These are phyloP conservation scores for Knufia fluminis DNA, from an alignment of 2,329 filamentous ascomycete genomes.

Conservation along the genomic window DNA sequence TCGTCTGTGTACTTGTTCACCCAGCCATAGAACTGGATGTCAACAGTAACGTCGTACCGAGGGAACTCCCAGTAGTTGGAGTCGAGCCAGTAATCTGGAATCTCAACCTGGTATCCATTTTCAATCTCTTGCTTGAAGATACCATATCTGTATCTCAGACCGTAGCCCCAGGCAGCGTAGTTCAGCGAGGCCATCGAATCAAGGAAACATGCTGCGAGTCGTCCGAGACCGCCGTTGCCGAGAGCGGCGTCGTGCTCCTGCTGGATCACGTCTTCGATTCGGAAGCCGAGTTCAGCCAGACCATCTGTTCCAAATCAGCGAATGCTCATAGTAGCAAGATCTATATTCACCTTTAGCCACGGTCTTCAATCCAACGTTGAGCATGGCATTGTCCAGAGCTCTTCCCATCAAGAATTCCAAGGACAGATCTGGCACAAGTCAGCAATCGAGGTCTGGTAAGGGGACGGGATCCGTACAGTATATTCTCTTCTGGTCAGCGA, in stretches of 20 bases:
- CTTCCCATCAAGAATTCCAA: conserved; percentile 97
- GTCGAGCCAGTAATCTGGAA: conserved; percentile 98
- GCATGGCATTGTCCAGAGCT: conserved; percentile 95
- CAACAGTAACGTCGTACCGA: conserved; percentile 85
- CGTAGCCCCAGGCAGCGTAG: conserved; percentile 96
- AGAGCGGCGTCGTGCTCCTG: conserved; percentile 96
- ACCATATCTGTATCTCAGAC: conserved; percentile 85
- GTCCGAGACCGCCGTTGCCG: conserved; percentile 89
- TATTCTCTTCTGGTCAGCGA: conserved; percentile 79
- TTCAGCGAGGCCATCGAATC: conserved; percentile 92
- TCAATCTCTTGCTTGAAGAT: conserved; percentile 99
- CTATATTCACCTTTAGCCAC: conserved; percentile 59
- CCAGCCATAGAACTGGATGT: conserved; percentile 91
- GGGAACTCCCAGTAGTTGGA: conserved; percentile 99
- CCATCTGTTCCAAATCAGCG: conserved; percentile 51
- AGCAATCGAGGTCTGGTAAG: not conserved
- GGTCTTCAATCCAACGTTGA: conserved; percentile 85
- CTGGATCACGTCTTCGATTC: conserved; percentile 86
- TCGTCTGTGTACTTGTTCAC: conserved; percentile 67
- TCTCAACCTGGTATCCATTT: conserved; percentile 94
- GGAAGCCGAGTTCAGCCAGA: conserved; percentile 81
- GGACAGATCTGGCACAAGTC: conserved; percentile 58
- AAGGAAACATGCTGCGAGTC: conserved; percentile 91
- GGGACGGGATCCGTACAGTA: conserved; percentile 55
- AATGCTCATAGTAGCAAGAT: not conserved